Percentiles rank a stretch among this genome's conserved stretches.
These are phyloP conservation scores for Syncephalastrum monosporum DNA, from an alignment of 371 early-diverging fungal species.

Conservation along the genomic window DNA sequence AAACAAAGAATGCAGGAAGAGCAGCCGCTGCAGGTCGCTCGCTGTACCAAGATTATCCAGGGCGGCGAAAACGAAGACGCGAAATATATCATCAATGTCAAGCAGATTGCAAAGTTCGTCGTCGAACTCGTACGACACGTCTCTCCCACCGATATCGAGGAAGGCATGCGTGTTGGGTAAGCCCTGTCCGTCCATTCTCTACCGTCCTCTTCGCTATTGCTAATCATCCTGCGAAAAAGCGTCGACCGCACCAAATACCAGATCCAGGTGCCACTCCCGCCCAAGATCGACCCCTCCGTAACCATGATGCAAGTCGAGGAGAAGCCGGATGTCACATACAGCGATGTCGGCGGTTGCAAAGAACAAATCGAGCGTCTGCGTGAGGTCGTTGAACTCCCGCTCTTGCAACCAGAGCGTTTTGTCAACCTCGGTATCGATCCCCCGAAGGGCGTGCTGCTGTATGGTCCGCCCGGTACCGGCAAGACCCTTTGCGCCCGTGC, in stretches of 20 bases:
- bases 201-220: neutral
- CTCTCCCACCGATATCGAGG: conserved; percentile 98
- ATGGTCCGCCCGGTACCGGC: conserved; percentile 99
- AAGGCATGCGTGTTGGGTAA: conserved; percentile 99
- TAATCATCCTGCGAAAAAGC: conserved; percentile 35
- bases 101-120: conserved; percentile 99
- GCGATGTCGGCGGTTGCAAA: conserved; percentile 99
- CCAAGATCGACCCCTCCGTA: conserved; percentile 94
- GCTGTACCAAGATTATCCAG: conserved; percentile 97
- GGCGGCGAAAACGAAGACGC: conserved; percentile 73
- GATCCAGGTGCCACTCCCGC: conserved; percentile 93
- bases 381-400: conserved; percentile 99
- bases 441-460: conserved; percentile 98
- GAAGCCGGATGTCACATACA: conserved; percentile 99
- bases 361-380: conserved; percentile 99
- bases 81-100: conserved; percentile 98
- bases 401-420: conserved; percentile 99
- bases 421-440: conserved; percentile 99
- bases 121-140: conserved; percentile 97
- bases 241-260: conserved; percentile 99
- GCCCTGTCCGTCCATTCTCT: conserved; percentile 2
- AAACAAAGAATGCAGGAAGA: conserved; percentile 96
- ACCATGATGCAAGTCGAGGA: conserved; percentile 99
- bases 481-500: conserved; percentile 99
- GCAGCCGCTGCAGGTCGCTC: conserved; percentile 97